These are phyloP conservation scores for Schizochytrium sp. DNA, from an alignment of 108 stramenopile genomes.

Conservation along the genomic window DNA sequence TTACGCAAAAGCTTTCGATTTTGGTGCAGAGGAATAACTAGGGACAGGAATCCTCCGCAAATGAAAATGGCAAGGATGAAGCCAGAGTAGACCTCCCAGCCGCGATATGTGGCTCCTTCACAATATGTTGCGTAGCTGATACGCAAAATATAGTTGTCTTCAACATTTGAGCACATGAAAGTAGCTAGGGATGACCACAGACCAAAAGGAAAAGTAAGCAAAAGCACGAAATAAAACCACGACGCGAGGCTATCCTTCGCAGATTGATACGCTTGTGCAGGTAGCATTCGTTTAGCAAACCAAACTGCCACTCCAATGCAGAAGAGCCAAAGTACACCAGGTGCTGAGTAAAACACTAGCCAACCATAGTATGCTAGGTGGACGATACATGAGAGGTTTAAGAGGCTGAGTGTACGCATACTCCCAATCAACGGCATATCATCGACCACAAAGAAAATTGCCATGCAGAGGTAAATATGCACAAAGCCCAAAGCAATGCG, in stretches of 20 bases:
- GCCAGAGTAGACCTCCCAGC: constrained; percentile 8
- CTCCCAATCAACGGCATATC: neutral
- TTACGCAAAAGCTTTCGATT: neutral
- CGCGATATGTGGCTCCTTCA: neutral
- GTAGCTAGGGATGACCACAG: constrained; percentile 20
- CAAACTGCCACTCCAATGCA: neutral
- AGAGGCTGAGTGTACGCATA: neutral
- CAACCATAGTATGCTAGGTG: neutral
- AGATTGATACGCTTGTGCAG: neutral
- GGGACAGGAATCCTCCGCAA: neutral
- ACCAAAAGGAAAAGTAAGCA: neutral
- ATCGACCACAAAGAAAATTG: constrained; percentile 6
- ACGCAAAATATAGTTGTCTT: neutral
- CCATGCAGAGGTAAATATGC: constrained; percentile 39
- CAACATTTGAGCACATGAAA: constrained; percentile 10
- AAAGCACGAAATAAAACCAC: constrained; percentile 16
- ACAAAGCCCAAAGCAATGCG: constrained; percentile 6
- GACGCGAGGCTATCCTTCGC: neutral
- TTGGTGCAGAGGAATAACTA: neutral
- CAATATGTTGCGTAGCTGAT: constrained; percentile 6
- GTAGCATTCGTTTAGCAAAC: neutral
- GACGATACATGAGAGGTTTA: constrained; percentile 28
- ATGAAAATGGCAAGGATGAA: neutral
- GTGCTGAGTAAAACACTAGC: neutral
- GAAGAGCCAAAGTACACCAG: neutral